Evolutionary conservation across 257 asterid genomes (phyloP).

Genomic region (Solanum ossicruentum): DNA sequence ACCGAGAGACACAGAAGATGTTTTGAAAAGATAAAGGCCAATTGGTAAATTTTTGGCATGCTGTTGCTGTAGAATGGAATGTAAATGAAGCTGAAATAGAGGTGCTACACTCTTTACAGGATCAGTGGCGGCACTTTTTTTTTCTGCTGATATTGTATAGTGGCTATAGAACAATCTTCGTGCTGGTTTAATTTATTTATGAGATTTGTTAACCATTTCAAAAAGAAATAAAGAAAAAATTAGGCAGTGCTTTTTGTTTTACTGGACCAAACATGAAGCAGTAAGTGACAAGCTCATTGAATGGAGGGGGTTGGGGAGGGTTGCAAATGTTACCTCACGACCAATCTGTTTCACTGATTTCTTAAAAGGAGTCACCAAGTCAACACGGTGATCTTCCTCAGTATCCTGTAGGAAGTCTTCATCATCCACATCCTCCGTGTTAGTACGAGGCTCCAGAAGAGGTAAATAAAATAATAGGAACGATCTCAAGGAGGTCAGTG

Average conservation of each 20-base stretch:
- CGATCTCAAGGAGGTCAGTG: constrained; percentile 62
- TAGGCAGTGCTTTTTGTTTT: background rate
- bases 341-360: constrained; percentile 78
- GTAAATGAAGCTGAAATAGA: background rate
- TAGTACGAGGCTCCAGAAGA: constrained; percentile 63
- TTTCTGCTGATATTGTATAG: background rate
- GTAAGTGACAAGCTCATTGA: background rate
- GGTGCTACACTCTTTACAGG: background rate
- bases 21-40: background rate
- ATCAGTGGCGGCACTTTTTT: background rate
- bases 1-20: background rate
- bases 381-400: constrained; percentile 29
- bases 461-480: constrained; percentile 74
- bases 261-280: background rate
- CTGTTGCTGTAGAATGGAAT: background rate
- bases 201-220: background rate
- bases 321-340: constrained; percentile 52
- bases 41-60: background rate
- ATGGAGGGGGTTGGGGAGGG: background rate
- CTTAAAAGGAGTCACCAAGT: constrained; percentile 72
- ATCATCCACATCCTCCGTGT: constrained; percentile 47
- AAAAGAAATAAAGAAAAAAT: background rate
- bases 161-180: background rate
- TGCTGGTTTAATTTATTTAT: background rate
- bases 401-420: constrained; percentile 55